Percentiles rank a stretch among this genome's conserved stretches.
phyloP scores from a whole-genome alignment of 768 basidiomycete species.

The Agaricus blazei region DNA sequence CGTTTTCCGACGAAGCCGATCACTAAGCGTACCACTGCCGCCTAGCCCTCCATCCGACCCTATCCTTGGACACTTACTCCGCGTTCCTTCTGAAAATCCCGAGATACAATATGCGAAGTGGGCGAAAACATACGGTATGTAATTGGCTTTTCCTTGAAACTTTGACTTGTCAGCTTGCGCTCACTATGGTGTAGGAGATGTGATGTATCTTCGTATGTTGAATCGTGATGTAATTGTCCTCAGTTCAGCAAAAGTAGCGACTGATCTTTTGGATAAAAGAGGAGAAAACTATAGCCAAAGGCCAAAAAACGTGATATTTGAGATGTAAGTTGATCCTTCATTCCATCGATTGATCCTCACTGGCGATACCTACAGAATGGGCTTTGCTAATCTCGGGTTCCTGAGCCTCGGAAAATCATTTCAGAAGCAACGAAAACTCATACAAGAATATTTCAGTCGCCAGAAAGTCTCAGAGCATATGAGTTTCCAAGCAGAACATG shows the following conservation, averaged over 20 bases:
- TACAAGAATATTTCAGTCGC: background rate
- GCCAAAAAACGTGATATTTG: background rate
- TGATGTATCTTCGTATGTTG: background rate
- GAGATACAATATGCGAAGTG: background rate
- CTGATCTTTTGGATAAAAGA: slow-evolving; percentile 16
- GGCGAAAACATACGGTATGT: slow-evolving; percentile 1
- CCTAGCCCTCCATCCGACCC: slow-evolving; percentile 1
- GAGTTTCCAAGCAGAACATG: background rate
- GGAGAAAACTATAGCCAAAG: slow-evolving; percentile 13
- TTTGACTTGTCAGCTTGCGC: background rate
- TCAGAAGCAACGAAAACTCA: slow-evolving; percentile 4
- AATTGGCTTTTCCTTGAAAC: background rate
- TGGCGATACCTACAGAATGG: background rate
- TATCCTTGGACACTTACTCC: background rate
- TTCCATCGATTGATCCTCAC: background rate
- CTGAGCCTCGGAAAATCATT: background rate
- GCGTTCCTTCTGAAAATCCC: background rate
- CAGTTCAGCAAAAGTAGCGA: slow-evolving; percentile 10
- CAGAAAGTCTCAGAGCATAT: background rate
- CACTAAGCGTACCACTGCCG: background rate
- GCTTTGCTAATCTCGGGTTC: background rate
- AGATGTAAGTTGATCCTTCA: background rate
- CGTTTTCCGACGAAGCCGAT: background rate
- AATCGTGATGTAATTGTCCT: slow-evolving; percentile 11
- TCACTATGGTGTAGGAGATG: slow-evolving; percentile 1